Base-by-base conservation (phyloP, 805 yeast species). In the baker's yeast (Saccharomyces cerevisiae) region DNA sequence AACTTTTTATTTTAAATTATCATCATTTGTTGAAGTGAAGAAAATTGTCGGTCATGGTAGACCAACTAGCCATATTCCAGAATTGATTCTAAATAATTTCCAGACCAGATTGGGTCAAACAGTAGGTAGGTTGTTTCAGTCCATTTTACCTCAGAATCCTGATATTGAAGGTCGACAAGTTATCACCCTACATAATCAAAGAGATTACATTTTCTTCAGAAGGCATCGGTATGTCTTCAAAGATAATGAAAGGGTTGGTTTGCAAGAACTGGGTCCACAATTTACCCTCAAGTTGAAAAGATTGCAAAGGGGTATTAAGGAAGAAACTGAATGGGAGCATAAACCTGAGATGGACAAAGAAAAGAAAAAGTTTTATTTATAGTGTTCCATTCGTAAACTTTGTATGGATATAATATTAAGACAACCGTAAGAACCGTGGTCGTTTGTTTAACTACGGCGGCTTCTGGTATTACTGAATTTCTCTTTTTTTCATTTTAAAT, bases 221-320 rank as follows among this genome's bases (percentile, higher is more conserved):
- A 82, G 97, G 73, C 99, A 94, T 68, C 80, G 99, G 64, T 94
- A 94, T 64, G 76, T 89, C 0, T 94, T 94, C 73, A 79, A 81
- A 66, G 87, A 89, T 67, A 97, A 90, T 61, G 96, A 89, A 70
- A 84, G 83, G 63, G 97, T 92, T 1, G 99, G 98, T 6, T 73
- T 94, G 51, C 99, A 94, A 66, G 99, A 94, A 67, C 74, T 94
- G 47, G 99, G 99, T 0, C 99, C 99, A 1, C 97, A 91, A 70
- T 94, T 94, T 70, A 94, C 99, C 1, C 73, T 94, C 68, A 85
- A 87, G 67, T 73, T 94, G 61, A 82, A 96, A 70, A 79, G 98
- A 65, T 75, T 94, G 55, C 98, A 92, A 70, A 86, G 83, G 73
- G 99, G 98, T 52, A 79, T 94, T 64, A 84, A 84, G 66, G 96